phyloP scores from a whole-genome alignment of 176 grass and related monocot species.

The Cenchrus americanus region DNA sequence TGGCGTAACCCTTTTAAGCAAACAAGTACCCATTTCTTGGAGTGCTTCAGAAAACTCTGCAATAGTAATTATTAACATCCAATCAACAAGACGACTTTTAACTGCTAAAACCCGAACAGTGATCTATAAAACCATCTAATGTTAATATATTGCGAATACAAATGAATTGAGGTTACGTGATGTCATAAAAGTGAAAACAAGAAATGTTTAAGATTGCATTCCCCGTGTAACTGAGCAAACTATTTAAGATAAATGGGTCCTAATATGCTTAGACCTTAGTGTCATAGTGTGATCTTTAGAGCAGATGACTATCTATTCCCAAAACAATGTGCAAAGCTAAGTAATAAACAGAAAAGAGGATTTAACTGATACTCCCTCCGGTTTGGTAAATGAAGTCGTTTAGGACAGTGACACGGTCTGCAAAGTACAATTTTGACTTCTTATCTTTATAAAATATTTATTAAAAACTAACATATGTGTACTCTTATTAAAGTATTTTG shows the following conservation, averaged over 20 bases:
- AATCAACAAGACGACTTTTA: conserved; percentile 6
- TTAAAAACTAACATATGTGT: no score
- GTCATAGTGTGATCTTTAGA: not conserved
- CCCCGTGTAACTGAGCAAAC: not conserved
- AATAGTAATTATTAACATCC: conserved; percentile 18
- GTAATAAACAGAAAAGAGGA: conserved; percentile 15
- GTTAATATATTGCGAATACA: conserved; percentile 25
- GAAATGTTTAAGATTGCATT: not conserved
- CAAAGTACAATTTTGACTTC: no score
- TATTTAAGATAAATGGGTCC: not conserved
- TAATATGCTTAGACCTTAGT: not conserved
- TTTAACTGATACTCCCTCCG: not conserved
- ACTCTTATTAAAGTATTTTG: no score
- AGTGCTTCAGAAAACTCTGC: conserved; percentile 96
- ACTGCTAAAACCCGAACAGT: not conserved
- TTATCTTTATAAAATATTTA: no score
- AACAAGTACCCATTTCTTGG: conserved; percentile 87
- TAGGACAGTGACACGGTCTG: no score
- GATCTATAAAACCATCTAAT: not conserved
- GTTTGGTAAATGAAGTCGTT: no score
- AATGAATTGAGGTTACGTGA: conserved; percentile 4
- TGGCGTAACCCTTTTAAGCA: conserved; percentile 83
- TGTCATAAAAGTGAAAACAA: conserved; percentile 4
- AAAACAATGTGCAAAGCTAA: not conserved
- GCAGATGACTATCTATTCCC: not conserved